phyloP scores from a whole-genome alignment of 768 basidiomycete genomes.

The Auricularia sp. region DNA sequence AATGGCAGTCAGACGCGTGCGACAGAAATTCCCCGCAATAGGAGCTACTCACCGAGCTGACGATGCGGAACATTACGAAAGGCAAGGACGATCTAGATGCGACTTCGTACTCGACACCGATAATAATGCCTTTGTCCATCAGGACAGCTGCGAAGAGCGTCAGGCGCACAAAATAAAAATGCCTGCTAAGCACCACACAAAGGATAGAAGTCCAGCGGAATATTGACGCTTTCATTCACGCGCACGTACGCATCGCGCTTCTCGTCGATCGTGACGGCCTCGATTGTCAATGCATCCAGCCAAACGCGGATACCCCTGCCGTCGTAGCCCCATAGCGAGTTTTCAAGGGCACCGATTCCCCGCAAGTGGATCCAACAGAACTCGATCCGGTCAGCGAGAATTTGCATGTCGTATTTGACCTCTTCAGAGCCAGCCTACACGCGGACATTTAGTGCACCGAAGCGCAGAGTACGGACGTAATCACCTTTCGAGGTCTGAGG shows the following conservation, averaged over 20 bases:
- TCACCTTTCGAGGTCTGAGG: slow-evolving; percentile 77
- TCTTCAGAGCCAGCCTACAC: slow-evolving; percentile 72
- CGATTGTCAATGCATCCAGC: slow-evolving; percentile 91
- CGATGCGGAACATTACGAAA: slow-evolving; percentile 86
- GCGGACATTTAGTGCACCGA: slow-evolving; percentile 7
- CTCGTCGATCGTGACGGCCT: slow-evolving; percentile 35
- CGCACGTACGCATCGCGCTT: slow-evolving; percentile 31
- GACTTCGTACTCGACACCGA: slow-evolving; percentile 87
- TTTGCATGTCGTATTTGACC: slow-evolving; percentile 95
- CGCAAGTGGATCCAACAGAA: slow-evolving; percentile 98
- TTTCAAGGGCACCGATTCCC: slow-evolving; percentile 87
- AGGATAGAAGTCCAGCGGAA: slow-evolving; percentile 90
- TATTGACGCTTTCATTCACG: slow-evolving; percentile 89
- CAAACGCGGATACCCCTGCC: slow-evolving; percentile 83
- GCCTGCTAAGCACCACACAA: slow-evolving; percentile 48
- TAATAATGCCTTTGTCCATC: slow-evolving; percentile 99
- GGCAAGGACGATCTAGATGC: slow-evolving; percentile 65
- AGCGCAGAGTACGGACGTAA: too few species aligned
- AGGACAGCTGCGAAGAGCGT: slow-evolving; percentile 58
- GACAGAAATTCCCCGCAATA: neutral
- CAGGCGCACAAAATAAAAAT: slow-evolving; percentile 1
- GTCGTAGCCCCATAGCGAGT: slow-evolving; percentile 96
- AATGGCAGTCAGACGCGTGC: neutral
- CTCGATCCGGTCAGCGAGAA: slow-evolving; percentile 93
- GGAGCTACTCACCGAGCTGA: slow-evolving; percentile 61